These are phyloP conservation scores for Botryotinia globosa DNA, from an alignment of 2,329 filamentous ascomycete genomes.

Conservation along the genomic window DNA sequence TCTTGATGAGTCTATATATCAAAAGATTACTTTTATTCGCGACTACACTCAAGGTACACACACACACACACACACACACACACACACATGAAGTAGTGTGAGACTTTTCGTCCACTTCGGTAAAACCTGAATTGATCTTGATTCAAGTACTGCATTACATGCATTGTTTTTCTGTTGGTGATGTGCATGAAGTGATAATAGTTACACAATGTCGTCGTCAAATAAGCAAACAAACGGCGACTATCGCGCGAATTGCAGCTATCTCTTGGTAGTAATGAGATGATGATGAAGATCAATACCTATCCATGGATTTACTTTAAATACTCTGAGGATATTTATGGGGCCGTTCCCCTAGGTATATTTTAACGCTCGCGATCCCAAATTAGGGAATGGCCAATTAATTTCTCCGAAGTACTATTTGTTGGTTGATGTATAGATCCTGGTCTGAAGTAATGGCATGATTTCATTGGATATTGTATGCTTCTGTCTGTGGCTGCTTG, in stretches of 20 bases:
- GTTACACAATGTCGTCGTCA: background rate
- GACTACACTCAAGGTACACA: background rate
- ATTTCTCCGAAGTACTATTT: background rate
- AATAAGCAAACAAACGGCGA: background rate
- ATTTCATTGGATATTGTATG: background rate
- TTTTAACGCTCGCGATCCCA: conserved; percentile 12
- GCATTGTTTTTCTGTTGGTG: background rate
- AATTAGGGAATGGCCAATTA: background rate
- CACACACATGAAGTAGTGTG: background rate
- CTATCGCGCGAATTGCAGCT: background rate
- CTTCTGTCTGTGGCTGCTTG: background rate
- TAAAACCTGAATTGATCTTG: background rate
- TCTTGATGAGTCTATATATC: conserved; percentile 14
- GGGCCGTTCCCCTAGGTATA: background rate
- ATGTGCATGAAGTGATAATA: background rate
- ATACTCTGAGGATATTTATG: background rate
- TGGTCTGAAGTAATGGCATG: background rate
- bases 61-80: background rate
- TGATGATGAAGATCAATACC: background rate
- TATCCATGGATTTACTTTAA: too few relatives aligned
- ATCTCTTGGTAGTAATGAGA: background rate
- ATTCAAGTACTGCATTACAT: background rate
- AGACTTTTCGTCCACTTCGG: background rate
- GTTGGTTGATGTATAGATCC: background rate
- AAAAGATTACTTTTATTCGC: background rate